Conservation (phyloP, 164 flowering plant genomes). For the Nymphaea thermarum region DNA sequence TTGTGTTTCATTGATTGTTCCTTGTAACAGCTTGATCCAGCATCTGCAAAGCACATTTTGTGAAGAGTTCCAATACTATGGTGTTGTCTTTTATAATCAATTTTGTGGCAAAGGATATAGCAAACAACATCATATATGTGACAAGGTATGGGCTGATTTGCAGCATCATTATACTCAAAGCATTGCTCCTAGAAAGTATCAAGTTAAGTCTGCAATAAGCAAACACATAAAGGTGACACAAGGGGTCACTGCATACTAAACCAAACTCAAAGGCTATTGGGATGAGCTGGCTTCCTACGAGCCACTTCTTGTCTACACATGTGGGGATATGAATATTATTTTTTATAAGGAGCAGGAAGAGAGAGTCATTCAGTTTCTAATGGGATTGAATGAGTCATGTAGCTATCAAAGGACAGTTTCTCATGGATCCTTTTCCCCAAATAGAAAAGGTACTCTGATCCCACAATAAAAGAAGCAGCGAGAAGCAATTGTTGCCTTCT, state of each 20-base stretch:
- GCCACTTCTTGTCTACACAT: neutral
- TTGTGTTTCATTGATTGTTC: conserved; percentile 4
- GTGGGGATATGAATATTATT: neutral
- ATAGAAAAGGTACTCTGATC: neutral
- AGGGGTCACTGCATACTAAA: neutral
- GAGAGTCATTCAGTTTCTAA: neutral
- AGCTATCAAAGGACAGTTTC: neutral
- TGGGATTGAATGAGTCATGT: neutral
- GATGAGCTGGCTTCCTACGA: neutral
- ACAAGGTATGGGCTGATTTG: neutral
- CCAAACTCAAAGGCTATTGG: neutral
- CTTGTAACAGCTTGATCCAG: neutral
- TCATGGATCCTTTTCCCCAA: neutral
- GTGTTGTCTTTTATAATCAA: conserved; percentile 2
- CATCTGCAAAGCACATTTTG: neutral
- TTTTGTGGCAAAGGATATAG: neutral
- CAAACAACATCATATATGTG: conserved; percentile 1
- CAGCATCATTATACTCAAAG: conserved; percentile 1
- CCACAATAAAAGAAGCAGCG: neutral
- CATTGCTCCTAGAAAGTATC: neutral
- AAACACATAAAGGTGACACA: too few relatives aligned
- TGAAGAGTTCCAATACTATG: neutral
- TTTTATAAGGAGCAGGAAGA: neutral
- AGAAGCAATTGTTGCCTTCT: neutral
- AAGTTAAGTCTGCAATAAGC: neutral